Evolutionary conservation across 805 yeast genomes (phyloP).

Genomic region (Wickerhamomyces strasburgensis): DNA sequence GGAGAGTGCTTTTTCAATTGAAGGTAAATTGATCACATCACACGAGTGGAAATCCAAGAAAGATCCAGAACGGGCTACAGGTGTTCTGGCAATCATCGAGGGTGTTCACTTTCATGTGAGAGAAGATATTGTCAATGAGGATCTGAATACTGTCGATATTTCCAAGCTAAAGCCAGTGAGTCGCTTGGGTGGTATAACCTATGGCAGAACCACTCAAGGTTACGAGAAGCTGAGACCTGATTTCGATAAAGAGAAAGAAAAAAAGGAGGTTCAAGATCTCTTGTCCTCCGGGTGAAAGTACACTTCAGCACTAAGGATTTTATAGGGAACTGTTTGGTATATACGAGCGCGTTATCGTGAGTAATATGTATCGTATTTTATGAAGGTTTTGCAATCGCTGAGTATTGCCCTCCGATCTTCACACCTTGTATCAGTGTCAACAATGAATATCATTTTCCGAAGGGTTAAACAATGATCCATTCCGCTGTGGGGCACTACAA

Average conservation of each 20-base stretch:
- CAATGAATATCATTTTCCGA: no score
- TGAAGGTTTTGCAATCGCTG: no score
- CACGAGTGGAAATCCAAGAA: conserved; percentile 42
- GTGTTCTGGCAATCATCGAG: conserved; percentile 43
- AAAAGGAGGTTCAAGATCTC: neutral
- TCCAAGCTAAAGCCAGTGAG: conserved; percentile 48
- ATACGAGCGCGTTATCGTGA: no score
- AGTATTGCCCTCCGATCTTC: no score
- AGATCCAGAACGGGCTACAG: conserved; percentile 28
- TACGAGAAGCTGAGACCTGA: conserved; percentile 20
- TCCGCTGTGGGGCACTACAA: no score
- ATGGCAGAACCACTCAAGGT: conserved; percentile 40
- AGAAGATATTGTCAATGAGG: conserved; percentile 46
- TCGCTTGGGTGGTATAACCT: conserved; percentile 49
- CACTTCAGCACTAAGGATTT: no score
- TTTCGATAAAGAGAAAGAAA: neutral
- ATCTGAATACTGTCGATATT: conserved; percentile 36
- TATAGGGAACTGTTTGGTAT: no score
- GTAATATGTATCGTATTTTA: no score
- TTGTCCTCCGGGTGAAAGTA: no score
- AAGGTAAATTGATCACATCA: conserved; percentile 41
- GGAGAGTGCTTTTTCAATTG: conserved; percentile 57
- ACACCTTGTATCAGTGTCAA: no score
- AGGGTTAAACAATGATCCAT: no score
- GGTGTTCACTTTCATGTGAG: conserved; percentile 55